phyloP scores from a whole-genome alignment of 2,329 filamentous ascomycete species.

The Drechslerella dactyloides region DNA sequence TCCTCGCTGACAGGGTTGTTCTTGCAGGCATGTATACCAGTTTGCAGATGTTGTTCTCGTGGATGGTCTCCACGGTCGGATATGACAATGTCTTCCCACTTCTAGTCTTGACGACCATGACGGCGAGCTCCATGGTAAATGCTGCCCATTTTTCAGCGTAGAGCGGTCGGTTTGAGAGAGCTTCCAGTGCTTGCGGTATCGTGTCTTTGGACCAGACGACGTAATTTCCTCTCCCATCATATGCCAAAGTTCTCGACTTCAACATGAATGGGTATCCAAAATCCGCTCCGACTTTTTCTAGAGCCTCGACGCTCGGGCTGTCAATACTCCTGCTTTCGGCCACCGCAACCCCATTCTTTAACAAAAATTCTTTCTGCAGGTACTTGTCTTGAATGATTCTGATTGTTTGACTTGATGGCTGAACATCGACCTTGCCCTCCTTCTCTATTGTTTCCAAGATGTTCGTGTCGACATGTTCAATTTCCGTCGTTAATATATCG shows the following conservation, averaged over 20 bases:
- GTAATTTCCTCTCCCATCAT: constrained; percentile 84
- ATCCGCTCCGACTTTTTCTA: constrained; percentile 68
- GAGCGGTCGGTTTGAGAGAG: constrained; percentile 72
- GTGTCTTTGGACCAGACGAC: constrained; percentile 67
- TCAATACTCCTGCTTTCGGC: constrained; percentile 71
- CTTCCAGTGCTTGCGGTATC: constrained; percentile 70
- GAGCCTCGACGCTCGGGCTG: constrained; percentile 64
- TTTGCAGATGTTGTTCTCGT: constrained; percentile 95
- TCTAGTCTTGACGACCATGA: constrained; percentile 92
- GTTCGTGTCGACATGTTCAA: constrained; percentile 91
- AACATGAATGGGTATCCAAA: constrained; percentile 89
- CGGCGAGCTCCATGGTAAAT: constrained; percentile 85
- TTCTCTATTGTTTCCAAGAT: constrained; percentile 81
- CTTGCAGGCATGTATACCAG: constrained; percentile 86
- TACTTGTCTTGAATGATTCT: constrained; percentile 93
- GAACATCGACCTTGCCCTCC: constrained; percentile 69
- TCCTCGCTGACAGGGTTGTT: constrained; percentile 67
- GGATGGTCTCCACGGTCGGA: constrained; percentile 90
- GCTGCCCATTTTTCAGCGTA: constrained; percentile 91
- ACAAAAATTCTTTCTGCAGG: constrained; percentile 81
- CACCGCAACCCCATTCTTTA: constrained; percentile 71
- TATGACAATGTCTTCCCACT: constrained; percentile 71
- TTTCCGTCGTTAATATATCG: constrained; percentile 89
- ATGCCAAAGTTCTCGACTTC: constrained; percentile 87
- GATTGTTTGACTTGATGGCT: constrained; percentile 86